phyloP scores from a whole-genome alignment of 1,284 basidiomycete genomes.

The Ganoderma meredithae region DNA sequence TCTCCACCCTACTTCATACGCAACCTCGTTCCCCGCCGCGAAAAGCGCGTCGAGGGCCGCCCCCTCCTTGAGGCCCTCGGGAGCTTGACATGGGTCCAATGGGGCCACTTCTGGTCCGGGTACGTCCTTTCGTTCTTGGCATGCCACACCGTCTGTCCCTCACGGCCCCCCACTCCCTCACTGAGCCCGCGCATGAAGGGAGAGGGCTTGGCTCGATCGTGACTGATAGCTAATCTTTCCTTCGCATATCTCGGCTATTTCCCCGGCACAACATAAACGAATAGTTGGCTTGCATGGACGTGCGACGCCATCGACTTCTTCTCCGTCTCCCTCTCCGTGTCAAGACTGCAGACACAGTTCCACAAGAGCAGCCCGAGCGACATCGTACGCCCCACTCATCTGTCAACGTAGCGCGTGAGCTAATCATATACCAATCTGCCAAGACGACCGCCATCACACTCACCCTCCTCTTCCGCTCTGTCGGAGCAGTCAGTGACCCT shows the following conservation, averaged over 20 bases:
- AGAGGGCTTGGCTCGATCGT: constrained; percentile 5
- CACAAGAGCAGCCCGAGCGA: constrained; percentile 46
- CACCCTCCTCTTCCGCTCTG: constrained; percentile 89
- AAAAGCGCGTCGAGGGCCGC: constrained; percentile 43
- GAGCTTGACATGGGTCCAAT: constrained; percentile 52
- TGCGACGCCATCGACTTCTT: constrained; percentile 88
- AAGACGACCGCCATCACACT: constrained; percentile 90
- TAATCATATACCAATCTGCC: constrained; percentile 4
- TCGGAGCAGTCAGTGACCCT: constrained; percentile 72
- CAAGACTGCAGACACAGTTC: constrained; percentile 63
- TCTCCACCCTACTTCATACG: constrained; percentile 42
- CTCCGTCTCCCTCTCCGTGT: constrained; percentile 79
- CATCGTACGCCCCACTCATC: constrained; percentile 55
- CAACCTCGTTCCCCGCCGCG: constrained; percentile 47
- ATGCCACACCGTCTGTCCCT: constrained; percentile 3
- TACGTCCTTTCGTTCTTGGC: constrained; percentile 34
- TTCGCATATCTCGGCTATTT: constrained; percentile 18
- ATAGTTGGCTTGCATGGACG: constrained; percentile 81
- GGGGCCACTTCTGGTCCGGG: constrained; percentile 57
- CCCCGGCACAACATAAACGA: constrained; percentile 16
- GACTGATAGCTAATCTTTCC: constrained; percentile 15
- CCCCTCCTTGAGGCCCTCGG: constrained; percentile 48
- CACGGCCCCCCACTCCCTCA: constrained; percentile 6
- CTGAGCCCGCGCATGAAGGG: not conserved
- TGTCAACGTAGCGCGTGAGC: not conserved